These are phyloP conservation scores for Rhynchospora breviuscula DNA, from an alignment of 176 grass and related monocot genomes.

Conservation along the genomic window DNA sequence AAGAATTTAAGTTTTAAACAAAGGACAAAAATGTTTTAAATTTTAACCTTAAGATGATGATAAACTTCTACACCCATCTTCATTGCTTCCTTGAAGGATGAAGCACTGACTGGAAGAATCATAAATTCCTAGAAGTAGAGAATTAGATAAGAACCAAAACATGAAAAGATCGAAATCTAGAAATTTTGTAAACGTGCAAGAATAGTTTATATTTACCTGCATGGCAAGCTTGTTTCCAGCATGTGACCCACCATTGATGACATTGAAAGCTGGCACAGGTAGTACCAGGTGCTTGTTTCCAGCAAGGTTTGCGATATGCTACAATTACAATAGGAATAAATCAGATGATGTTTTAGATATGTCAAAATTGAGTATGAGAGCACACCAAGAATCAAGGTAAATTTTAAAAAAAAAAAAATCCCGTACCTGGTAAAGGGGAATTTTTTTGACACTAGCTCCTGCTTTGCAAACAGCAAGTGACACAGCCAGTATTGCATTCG, in stretches of 20 bases:
- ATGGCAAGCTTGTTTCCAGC: constrained; percentile 98
- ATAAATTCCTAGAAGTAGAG: constrained; percentile 68
- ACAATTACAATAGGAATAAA: constrained; percentile 2
- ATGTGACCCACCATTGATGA: constrained; percentile 92
- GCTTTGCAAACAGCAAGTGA: constrained; percentile 93
- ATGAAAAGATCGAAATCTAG: not conserved
- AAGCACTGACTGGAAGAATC: constrained; percentile 82
- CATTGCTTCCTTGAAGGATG: constrained; percentile 95
- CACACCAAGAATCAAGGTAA: not conserved
- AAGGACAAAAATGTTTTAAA: not conserved
- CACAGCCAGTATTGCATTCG: constrained; percentile 84
- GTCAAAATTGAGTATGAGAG: not conserved
- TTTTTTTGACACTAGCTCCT: constrained; percentile 68
- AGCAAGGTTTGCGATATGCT: constrained; percentile 96
- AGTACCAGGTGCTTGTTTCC: constrained; percentile 79
- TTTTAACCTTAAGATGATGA: constrained; percentile 77
- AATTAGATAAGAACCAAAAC: not conserved
- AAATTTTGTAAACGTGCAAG: not conserved
- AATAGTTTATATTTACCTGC: constrained; percentile 41
- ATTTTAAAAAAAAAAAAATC: not conserved
- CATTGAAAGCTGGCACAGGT: constrained; percentile 93
- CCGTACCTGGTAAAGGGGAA: constrained; percentile 61
- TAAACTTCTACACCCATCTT: constrained; percentile 99
- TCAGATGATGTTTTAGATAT: not conserved
- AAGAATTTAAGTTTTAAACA: not conserved